These are phyloP conservation scores for Saturnispora quitensis DNA, from an alignment of 805 yeast species.

Conservation along the genomic window DNA sequence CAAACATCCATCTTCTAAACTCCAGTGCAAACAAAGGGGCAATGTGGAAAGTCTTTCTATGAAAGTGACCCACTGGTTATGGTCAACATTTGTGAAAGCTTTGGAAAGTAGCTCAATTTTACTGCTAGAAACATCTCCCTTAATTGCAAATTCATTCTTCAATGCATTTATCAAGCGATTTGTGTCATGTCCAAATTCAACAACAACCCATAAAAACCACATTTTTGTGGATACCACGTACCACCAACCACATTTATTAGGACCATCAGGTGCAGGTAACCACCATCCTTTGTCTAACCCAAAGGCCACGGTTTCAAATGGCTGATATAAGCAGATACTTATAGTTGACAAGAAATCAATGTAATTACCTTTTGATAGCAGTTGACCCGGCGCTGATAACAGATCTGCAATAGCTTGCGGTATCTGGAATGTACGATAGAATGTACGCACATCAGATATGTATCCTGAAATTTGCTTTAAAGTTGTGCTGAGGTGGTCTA, in stretches of 20 bases:
- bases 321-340: constrained; percentile 22
- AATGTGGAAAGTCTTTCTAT: constrained; percentile 27
- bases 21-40: constrained; percentile 33
- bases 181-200: constrained; percentile 20
- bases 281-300: constrained; percentile 27
- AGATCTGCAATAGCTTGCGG: constrained; percentile 17
- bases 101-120: not conserved
- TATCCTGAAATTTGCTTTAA: constrained; percentile 23
- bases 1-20: constrained; percentile 27
- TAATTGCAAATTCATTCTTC: not conserved
- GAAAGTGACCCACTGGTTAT: constrained; percentile 12
- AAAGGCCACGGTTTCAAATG: constrained; percentile 29
- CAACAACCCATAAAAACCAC: constrained; percentile 30
- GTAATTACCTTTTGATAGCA: constrained; percentile 8
- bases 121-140: not conserved
- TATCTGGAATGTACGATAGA: constrained; percentile 29
- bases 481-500: constrained; percentile 6
- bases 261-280: constrained; percentile 12
- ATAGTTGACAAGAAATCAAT: constrained; percentile 11
- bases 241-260: constrained; percentile 18
- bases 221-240: constrained; percentile 25
- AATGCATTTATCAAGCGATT: constrained; percentile 3
- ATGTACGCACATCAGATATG: constrained; percentile 28
- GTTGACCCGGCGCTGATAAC: constrained; percentile 1
- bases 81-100: constrained; percentile 7